phyloP scores from a whole-genome alignment of 2,329 filamentous ascomycete genomes.

The Ascochyta fabae region DNA sequence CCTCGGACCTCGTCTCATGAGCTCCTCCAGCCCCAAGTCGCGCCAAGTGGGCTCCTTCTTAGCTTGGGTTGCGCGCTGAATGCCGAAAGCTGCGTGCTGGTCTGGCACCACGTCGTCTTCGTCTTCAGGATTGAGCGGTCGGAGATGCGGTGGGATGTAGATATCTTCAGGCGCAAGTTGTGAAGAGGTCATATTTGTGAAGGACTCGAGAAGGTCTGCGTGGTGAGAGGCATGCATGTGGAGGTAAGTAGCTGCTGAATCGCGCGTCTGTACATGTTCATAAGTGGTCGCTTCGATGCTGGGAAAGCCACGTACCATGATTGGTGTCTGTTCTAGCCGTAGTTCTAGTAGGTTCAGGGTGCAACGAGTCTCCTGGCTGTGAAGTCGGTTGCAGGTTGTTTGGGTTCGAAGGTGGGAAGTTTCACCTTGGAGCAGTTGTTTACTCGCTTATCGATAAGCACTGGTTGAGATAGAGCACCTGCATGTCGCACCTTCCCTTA shows the following conservation, averaged over 20 bases:
- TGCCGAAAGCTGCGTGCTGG: constrained; percentile 86
- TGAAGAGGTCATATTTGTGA: constrained; percentile 48
- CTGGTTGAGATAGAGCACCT: not conserved
- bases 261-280: constrained; percentile 62
- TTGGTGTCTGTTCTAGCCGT: not conserved
- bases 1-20: constrained; percentile 69
- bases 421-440: too few relatives aligned
- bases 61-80: constrained; percentile 78
- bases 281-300: not conserved
- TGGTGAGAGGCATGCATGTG: constrained; percentile 76
- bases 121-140: constrained; percentile 85
- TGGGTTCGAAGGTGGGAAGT: too few relatives aligned
- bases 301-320: constrained; percentile 3
- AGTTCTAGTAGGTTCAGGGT: too few relatives aligned
- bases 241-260: constrained; percentile 75
- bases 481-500: constrained; percentile 4
- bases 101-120: constrained; percentile 89
- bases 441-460: constrained; percentile 1
- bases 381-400: not conserved
- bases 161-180: constrained; percentile 68
- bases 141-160: constrained; percentile 78
- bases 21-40: constrained; percentile 73
- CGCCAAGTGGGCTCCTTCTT: constrained; percentile 77
- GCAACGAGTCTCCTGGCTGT: not conserved
- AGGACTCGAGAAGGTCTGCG: constrained; percentile 76